Base-by-base conservation (phyloP, 345 rosid species). In the Jatropha curcas region DNA sequence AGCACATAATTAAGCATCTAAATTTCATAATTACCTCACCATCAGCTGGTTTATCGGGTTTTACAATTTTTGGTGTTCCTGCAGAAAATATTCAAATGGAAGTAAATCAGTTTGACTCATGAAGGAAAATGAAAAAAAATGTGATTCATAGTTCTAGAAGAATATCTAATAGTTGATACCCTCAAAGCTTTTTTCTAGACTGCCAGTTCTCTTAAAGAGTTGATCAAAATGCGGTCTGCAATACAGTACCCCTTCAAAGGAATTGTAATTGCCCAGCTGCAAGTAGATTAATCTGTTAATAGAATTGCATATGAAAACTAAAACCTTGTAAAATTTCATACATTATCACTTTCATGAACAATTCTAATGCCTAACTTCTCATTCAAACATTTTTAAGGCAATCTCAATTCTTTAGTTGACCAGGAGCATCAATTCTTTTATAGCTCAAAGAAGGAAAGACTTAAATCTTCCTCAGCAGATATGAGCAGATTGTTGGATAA, bases 161-260 rank as follows among this genome's bases (percentile, higher is more conserved):
- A 52, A 20, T 7, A 31, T 43, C 16, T 37, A 12, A 2, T 55
- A 5, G 33, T 28, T 12, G 20, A 30, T 77, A 95, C 99, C 99
- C 80, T 95, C 99, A 61, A 95, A 92, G 83, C 99, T 95, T 79
- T 92, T 95, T 74, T 92, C 94, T 27, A 95, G 97, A 85, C 99
- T 91, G 75, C 99, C 98, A 25, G 99, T 95, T 87, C 96, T 88
- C 83, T 92, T 92, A 74, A 95, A 91, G 31, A 88, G 88, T 77
- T 92, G 99, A 86, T 95, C 99, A 20, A 95, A 95, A 78, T 95
- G 99, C 25, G 99, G 99, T 75, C 94, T 85, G 90, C 99, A 95
- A 74, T 92, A 95, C 7, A 91, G 88, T 41, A 95, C 98, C 45
- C 99, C 98, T 88, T 95, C 99, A 70, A 92, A 91, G 75, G 99